Percentiles rank a stretch among this genome's conserved stretches.
Evolutionary conservation across 2,329 filamentous ascomycete species (phyloP).

Genomic region (Trichoderma sp.): DNA sequence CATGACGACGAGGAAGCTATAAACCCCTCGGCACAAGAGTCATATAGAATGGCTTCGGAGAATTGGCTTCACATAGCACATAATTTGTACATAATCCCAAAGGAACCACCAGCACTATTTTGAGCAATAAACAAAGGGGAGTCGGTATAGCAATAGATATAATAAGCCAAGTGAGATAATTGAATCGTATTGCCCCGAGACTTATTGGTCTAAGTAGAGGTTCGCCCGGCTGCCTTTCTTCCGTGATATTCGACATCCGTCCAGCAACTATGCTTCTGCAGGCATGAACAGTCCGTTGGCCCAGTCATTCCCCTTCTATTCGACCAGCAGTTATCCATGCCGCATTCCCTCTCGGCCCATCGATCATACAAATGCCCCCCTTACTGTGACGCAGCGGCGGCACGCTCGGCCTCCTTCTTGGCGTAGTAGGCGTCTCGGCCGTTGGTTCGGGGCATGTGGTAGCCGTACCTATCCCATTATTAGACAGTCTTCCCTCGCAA

Average conservation of each 20-base stretch:
- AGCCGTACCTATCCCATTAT: constrained; percentile 53
- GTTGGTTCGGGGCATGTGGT: constrained; percentile 58
- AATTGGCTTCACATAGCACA: neutral
- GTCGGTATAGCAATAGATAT: neutral
- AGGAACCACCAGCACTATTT: neutral
- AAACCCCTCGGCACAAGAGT: neutral
- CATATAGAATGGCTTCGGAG: neutral
- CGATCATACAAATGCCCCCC: neutral
- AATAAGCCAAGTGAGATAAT: neutral
- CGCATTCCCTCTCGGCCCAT: constrained; percentile 5
- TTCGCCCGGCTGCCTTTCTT: constrained; percentile 9
- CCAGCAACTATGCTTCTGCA: neutral
- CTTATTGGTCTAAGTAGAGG: constrained; percentile 7
- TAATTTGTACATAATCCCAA: neutral
- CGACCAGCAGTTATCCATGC: neutral
- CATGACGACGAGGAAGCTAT: neutral
- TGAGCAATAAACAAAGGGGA: neutral
- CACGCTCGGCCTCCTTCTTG: constrained; percentile 58
- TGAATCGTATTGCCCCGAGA: constrained; percentile 7
- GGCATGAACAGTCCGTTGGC: neutral
- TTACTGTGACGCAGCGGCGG: constrained; percentile 35
- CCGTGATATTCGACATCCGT: neutral
- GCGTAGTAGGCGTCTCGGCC: constrained; percentile 58
- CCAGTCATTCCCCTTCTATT: neutral
- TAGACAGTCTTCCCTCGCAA: neutral